phyloP scores from a whole-genome alignment of 208 protist genomes.

The Herpetomonas tarakana region DNA sequence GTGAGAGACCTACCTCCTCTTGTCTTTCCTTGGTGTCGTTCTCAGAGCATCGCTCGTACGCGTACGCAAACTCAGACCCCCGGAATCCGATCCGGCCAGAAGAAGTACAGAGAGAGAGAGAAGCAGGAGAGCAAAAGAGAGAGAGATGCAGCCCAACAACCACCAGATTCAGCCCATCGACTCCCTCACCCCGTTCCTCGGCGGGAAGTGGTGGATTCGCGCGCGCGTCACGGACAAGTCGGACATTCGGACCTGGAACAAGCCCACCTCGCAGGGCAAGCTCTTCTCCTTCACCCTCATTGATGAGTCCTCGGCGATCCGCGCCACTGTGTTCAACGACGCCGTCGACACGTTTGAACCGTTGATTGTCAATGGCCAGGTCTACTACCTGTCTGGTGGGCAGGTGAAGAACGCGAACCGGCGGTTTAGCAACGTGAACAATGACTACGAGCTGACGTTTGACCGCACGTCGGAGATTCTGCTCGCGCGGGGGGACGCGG shows the following conservation, averaged over 20 bases:
- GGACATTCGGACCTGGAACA: conserved; percentile 91
- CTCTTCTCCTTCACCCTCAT: conserved; percentile 91
- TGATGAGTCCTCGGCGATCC: conserved; percentile 86
- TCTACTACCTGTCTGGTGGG: conserved; percentile 91
- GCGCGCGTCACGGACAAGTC: conserved; percentile 90
- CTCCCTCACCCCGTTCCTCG: conserved; percentile 87
- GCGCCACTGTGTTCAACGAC: conserved; percentile 92
- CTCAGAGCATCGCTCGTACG: too few relatives aligned
- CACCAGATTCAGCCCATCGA: conserved; percentile 92
- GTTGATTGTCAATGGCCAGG: conserved; percentile 81
- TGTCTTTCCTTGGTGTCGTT: too few relatives aligned
- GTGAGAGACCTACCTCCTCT: too few relatives aligned
- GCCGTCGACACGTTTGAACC: conserved; percentile 88
- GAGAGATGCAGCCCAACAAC: conserved; percentile 57
- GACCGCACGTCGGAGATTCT: conserved; percentile 79
- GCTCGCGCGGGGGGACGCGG: conserved; percentile 49
- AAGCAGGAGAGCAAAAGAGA: neutral
- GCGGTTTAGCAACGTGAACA: conserved; percentile 90
- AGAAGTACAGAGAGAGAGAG: neutral
- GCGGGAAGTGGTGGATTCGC: conserved; percentile 88
- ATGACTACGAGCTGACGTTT: conserved; percentile 93
- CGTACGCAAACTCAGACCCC: too few relatives aligned
- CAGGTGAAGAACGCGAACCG: conserved; percentile 92
- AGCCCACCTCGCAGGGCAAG: conserved; percentile 89
- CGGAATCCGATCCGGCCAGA: too few relatives aligned